Evolutionary conservation across 257 asterid species (phyloP).

Genomic region (Agastache rugosa): DNA sequence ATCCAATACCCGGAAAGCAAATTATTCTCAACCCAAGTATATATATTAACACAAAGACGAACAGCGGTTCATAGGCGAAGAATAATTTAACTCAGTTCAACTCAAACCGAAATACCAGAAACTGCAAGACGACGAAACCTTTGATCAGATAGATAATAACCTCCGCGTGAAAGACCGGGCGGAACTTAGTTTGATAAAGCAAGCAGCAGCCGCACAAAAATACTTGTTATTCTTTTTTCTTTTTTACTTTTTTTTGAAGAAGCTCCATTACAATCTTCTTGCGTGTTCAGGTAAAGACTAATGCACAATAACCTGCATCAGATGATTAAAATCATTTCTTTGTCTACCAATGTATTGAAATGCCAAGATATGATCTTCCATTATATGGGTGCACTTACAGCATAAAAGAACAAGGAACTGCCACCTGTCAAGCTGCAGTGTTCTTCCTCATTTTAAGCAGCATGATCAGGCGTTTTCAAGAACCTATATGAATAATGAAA

Average conservation of each 20-base stretch:
- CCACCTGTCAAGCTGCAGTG: constrained; percentile 75
- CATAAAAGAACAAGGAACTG: constrained; percentile 55
- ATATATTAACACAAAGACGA: constrained; percentile 36
- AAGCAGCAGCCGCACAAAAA: constrained; percentile 38
- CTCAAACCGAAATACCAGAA: constrained; percentile 38
- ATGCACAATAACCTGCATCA: constrained; percentile 55
- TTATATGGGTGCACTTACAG: constrained; percentile 34
- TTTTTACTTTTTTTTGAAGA: not conserved
- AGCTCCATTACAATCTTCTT: constrained; percentile 31
- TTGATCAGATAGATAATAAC: constrained; percentile 22
- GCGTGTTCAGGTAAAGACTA: constrained; percentile 42
- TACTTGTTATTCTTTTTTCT: constrained; percentile 33
- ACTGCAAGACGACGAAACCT: constrained; percentile 28
- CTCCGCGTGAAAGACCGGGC: constrained; percentile 1
- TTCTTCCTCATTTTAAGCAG: constrained; percentile 63
- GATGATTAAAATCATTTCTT: not conserved
- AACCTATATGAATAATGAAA: constrained; percentile 34
- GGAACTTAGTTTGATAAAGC: constrained; percentile 34
- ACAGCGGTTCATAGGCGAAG: constrained; percentile 9
- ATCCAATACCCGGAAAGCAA: constrained; percentile 27
- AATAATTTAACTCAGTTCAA: constrained; percentile 23
- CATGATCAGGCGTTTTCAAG: constrained; percentile 58
- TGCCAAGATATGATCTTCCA: not conserved
- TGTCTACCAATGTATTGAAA: constrained; percentile 6
- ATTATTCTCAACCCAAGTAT: constrained; percentile 39